These are phyloP conservation scores for Styphnolobium japonicum DNA, from an alignment of 306 rosid species.

Conservation along the genomic window DNA sequence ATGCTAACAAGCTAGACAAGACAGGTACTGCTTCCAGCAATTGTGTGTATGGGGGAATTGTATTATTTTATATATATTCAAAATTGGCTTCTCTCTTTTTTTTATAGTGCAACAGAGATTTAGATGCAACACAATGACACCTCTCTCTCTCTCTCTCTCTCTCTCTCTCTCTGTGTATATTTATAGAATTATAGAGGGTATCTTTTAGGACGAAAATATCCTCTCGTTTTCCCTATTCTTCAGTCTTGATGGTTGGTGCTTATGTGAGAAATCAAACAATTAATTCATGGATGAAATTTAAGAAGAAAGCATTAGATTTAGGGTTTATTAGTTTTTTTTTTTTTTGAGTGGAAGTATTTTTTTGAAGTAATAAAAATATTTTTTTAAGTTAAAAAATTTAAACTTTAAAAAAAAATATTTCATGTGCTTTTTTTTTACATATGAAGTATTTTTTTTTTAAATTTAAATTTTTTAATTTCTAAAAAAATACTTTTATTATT, in stretches of 20 bases:
- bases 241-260: background rate
- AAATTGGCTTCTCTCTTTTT: background rate
- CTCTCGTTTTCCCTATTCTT: background rate
- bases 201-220: background rate
- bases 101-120: background rate
- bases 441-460: too few species aligned
- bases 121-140: background rate
- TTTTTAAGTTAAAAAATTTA: too few species aligned
- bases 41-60: background rate
- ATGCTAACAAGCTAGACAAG: background rate
- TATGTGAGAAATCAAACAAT: background rate
- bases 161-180: background rate
- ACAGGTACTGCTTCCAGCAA: background rate
- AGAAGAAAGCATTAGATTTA: background rate
- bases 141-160: background rate
- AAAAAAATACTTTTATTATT: too few species aligned
- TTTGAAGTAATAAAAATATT: too few species aligned
- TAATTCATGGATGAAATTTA: background rate
- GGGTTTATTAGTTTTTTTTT: too few species aligned
- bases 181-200: background rate
- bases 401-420: too few species aligned
- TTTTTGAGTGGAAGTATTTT: too few species aligned
- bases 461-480: too few species aligned
- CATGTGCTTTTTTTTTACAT: too few species aligned
- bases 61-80: background rate